Evolutionary conservation across 176 grass and related monocot species (phyloP), one percentile per base, ranked within the genome.

Genomic region (Eleusine indica): DNA sequence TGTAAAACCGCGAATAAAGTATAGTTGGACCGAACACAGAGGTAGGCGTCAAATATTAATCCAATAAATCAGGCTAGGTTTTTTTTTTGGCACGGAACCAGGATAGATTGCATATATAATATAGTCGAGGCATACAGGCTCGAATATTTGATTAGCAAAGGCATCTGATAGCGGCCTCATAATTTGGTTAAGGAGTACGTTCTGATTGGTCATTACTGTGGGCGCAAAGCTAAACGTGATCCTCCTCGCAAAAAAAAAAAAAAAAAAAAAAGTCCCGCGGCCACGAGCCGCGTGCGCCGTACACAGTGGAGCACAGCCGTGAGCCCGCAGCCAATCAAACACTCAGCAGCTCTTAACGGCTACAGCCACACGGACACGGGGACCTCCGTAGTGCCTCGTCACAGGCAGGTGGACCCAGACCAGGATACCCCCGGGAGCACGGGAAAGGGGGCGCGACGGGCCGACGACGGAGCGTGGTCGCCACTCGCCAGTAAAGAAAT

Each of bases 401-500:
- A 42, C 52, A 46, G 67, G 7, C 70, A 65, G 10, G 29, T 61
- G 80, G 42, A 32, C 71, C 71, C 4, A 60, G 40, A 10, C 9
- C 13, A 29, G 75, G 22, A 47, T 78, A 35, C 32, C 32, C 39
- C 47, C 28, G 25, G 68, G 68, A 66, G 63, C 63, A 35, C 28
- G 29, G 17, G 7, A 4, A 38, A 19, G 37, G 19, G 37, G 6
- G 39, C 68, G 69, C 85, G 78, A 78, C 68, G 80, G 17, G 39
- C 69, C 86, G 54, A 58, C 54, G 80, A 68, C 75, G 68, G 46
- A 48, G 66, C 56, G n/a, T 2, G 60, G 18, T 10, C 39, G 79
- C 32, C 47, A 10, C 9, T 10, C 18, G 54, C 54, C 16, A 83
- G 10, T 79, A 88, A 67, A 84, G 9, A 88, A 83, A 29, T 14